Percentiles rank a stretch among this genome's conserved stretches.
These are phyloP conservation scores for Beauveria brongniartii DNA, from an alignment of 2,329 filamentous ascomycete genomes.

Conservation along the genomic window DNA sequence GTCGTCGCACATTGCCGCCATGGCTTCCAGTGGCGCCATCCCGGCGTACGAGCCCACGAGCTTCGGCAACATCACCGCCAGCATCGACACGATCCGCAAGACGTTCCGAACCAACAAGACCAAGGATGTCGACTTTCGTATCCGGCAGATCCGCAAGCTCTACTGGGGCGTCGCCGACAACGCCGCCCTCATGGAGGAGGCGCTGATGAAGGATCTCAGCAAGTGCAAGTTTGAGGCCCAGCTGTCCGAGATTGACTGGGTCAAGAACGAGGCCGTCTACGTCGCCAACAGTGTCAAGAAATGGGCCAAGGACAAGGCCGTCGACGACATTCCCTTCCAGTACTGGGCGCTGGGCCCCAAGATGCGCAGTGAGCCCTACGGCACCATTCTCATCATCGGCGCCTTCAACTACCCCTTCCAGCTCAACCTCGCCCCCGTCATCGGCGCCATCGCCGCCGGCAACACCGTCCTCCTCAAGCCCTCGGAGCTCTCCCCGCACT, in stretches of 20 bases:
- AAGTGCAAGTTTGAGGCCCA: constrained; percentile 70
- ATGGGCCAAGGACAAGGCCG: constrained; percentile 75
- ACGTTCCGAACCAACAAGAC: constrained; percentile 77
- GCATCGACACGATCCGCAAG: constrained; percentile 51
- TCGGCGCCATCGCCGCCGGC: constrained; percentile 87
- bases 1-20: constrained; percentile 18
- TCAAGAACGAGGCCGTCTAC: constrained; percentile 73
- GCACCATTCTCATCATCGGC: constrained; percentile 75
- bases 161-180: constrained; percentile 90
- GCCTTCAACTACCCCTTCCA: constrained; percentile 93
- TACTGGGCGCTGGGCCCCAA: constrained; percentile 64
- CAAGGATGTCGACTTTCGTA: constrained; percentile 71
- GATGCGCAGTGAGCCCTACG: constrained; percentile 81
- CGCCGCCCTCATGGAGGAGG: constrained; percentile 62
- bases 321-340: constrained; percentile 59
- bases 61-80: constrained; percentile 55
- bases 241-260: constrained; percentile 68
- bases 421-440: constrained; percentile 66
- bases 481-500: constrained; percentile 69
- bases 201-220: constrained; percentile 67
- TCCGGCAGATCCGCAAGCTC: constrained; percentile 81
- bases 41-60: constrained; percentile 51
- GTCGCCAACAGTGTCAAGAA: constrained; percentile 68
- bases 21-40: constrained; percentile 33
- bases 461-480: constrained; percentile 89